A percentile compares a stretch with the other conserved stretches of the same genome.
Conservation (phyloP, 257 asterid genomes). For the Solanum dulcamara region DNA sequence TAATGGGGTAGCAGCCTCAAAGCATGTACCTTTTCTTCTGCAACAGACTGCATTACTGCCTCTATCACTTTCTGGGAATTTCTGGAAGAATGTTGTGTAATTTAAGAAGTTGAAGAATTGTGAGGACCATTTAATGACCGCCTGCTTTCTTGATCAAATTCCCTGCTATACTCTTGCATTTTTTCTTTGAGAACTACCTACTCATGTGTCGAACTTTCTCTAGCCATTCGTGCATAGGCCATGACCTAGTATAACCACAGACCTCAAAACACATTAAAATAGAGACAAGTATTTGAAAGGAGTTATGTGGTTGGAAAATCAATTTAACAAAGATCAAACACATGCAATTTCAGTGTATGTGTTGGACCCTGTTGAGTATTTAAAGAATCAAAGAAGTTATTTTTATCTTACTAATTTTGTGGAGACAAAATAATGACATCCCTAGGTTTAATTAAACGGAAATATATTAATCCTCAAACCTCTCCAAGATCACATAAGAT, state of each 20-base stretch:
- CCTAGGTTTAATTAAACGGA: background rate
- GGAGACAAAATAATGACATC: background rate
- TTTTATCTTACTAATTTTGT: background rate
- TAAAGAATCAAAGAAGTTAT: background rate
- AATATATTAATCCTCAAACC: background rate
- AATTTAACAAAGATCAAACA: background rate
- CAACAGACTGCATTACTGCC: conserved; percentile 68
- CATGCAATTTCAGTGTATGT: background rate
- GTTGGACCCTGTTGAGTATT: background rate
- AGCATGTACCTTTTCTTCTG: conserved; percentile 71
- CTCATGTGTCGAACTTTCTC: conserved; percentile 59
- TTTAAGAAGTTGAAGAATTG: conserved; percentile 30
- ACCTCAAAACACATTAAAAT: background rate
- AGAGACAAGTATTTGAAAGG: background rate
- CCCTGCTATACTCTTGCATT: conserved; percentile 59
- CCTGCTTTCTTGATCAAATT: conserved; percentile 53
- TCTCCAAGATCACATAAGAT: background rate
- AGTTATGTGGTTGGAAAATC: background rate
- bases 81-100: conserved; percentile 37
- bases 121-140: conserved; percentile 21
- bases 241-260: conserved; percentile 36
- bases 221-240: conserved; percentile 62
- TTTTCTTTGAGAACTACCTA: conserved; percentile 63
- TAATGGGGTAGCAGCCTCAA: background rate
- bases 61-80: conserved; percentile 68